Base-by-base conservation (phyloP, 495 filamentous ascomycete genomes). In the Podospora didyma region DNA sequence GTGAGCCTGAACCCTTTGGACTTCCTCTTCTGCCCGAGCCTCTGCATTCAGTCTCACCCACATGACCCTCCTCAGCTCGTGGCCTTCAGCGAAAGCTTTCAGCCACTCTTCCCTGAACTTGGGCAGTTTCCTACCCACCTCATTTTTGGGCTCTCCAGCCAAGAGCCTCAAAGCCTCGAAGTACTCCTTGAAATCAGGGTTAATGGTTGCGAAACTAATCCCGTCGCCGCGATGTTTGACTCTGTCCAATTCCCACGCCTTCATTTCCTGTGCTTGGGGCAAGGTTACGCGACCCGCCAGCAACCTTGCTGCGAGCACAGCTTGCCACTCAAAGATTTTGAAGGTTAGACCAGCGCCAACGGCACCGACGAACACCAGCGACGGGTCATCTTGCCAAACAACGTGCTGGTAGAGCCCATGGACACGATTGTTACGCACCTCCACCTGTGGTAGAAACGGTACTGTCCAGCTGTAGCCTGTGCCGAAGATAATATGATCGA, bases 401-500 rank as follows among this genome's bases (percentile, higher is more conserved):
- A 83, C 70, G 59, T 85, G 81, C 54, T 79, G 78, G 56, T 82
- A 85, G 22, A 85, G 62, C 57, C 77, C 75, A 3, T 79, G 79
- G 0, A 83, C 70, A 0, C 82, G 73, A 48, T 83, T 83, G 50
- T 81, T 82, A 10, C 75, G 66, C 2, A 79, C 73, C 2, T 67
- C 62, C 0, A 84, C 64, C 23, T 76, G 59, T 0, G 81, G 80
- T 2, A 83, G 54, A 58, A 82, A 85, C 5, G 80, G 82, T 3
- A 83, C 45, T 1, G 76, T 79, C 79, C 78, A 83, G 21, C 66
- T 73, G 59, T 82, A 84, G 0, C 82, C 81, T 0, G 82, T 84
- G 19, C 78, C 81, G 49, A 86, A 79, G 51, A 84, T 78, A 46
- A 86, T 74, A 58, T 81, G 60, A 60, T 86, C 82, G 7, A 83